Percentiles rank a stretch among this genome's conserved stretches.
These are phyloP conservation scores for Yueomyces sinensis DNA, from an alignment of 805 yeast genomes.

Conservation along the genomic window DNA sequence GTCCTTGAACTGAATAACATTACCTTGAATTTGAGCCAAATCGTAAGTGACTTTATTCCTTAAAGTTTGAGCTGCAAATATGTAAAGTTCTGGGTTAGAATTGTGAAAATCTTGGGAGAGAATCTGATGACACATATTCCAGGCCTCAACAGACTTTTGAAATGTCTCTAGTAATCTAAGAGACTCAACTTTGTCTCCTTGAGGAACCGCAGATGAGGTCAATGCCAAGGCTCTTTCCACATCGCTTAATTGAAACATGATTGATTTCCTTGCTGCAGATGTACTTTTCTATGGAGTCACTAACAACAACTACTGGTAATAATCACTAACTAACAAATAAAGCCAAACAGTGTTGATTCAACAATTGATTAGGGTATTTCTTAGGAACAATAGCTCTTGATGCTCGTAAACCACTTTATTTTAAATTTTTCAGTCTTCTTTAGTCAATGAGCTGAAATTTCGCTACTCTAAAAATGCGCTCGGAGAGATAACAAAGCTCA, in stretches of 20 bases:
- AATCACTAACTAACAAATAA: no score
- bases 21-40: slow-evolving; percentile 51
- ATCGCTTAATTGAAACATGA: slow-evolving; percentile 7
- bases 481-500: no score
- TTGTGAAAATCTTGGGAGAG: background rate
- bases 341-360: no score
- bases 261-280: no score
- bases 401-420: no score
- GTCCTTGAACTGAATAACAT: slow-evolving; percentile 50
- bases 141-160: slow-evolving; percentile 73
- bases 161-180: slow-evolving; percentile 56
- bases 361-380: no score
- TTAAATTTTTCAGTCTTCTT: no score
- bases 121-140: slow-evolving; percentile 55
- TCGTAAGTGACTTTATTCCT: slow-evolving; percentile 78
- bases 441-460: no score
- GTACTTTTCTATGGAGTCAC: no score
- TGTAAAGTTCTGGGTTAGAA: slow-evolving; percentile 14
- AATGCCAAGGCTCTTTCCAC: slow-evolving; percentile 18
- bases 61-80: slow-evolving; percentile 84
- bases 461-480: no score
- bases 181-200: slow-evolving; percentile 29
- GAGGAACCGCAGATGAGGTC: slow-evolving; percentile 17
- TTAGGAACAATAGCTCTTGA: no score
- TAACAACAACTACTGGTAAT: no score